These are phyloP conservation scores for Rhodofomes roseus DNA, from an alignment of 1,284 basidiomycete species.

Conservation along the genomic window DNA sequence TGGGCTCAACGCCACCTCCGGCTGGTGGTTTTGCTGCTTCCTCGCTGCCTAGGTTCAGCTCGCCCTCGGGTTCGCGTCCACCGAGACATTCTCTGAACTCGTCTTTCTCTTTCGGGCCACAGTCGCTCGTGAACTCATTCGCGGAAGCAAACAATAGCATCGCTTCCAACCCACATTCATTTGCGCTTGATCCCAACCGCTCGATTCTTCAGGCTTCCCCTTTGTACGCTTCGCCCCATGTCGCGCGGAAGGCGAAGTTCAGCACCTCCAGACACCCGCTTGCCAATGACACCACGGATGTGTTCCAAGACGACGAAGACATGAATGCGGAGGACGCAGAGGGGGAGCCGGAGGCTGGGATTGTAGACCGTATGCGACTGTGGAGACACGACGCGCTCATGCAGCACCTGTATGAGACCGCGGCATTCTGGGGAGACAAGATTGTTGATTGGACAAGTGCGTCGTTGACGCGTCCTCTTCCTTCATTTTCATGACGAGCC, in stretches of 20 bases:
- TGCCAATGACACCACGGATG: constrained; percentile 72
- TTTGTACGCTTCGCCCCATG: constrained; percentile 55
- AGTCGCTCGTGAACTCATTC: constrained; percentile 66
- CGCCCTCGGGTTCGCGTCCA: constrained; percentile 49
- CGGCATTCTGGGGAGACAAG: constrained; percentile 98
- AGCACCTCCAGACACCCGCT: constrained; percentile 60
- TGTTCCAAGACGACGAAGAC: constrained; percentile 62
- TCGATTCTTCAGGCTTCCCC: constrained; percentile 71
- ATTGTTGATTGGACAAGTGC: constrained; percentile 90
- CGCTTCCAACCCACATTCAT: constrained; percentile 47
- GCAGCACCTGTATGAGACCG: constrained; percentile 97
- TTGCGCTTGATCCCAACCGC: constrained; percentile 70
- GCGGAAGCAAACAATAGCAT: constrained; percentile 55
- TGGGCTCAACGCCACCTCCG: constrained; percentile 30
- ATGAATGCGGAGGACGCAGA: constrained; percentile 19
- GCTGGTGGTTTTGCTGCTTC: constrained; percentile 33
- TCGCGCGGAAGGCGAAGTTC: constrained; percentile 41
- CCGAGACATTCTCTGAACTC: constrained; percentile 67
- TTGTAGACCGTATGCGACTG: constrained; percentile 91
- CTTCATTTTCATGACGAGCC: neutral
- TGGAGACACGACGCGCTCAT: constrained; percentile 98
- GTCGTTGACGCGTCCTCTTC: constrained; percentile 29
- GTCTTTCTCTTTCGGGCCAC: constrained; percentile 80
- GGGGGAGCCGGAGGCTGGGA: constrained; percentile 66
- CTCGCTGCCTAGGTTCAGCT: constrained; percentile 25